Percentiles rank a stretch among this genome's conserved stretches.
These are phyloP conservation scores for Leptodontidium sp. DNA, from an alignment of 2,329 filamentous ascomycete species.

Conservation along the genomic window DNA sequence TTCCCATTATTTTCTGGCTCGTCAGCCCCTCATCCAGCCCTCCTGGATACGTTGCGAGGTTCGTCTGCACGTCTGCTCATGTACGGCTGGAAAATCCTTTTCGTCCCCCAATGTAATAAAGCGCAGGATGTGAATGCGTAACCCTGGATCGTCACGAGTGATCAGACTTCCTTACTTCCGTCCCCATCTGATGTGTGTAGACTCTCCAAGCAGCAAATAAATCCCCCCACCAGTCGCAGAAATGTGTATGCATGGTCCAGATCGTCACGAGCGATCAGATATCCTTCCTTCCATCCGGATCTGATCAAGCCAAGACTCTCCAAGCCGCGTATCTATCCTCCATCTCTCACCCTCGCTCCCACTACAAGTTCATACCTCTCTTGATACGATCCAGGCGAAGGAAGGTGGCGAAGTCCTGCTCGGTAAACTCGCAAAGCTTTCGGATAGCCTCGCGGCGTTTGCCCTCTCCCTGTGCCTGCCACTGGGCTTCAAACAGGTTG, in stretches of 20 bases:
- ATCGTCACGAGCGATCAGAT: slow-evolving; percentile 1
- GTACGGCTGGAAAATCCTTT: slow-evolving; percentile 11
- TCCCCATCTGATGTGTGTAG: not conserved
- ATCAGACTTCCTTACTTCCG: not conserved
- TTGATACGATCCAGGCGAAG: not conserved
- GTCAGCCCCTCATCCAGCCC: slow-evolving; percentile 11
- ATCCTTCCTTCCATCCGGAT: not conserved
- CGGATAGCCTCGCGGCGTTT: slow-evolving; percentile 1
- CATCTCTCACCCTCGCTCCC: not conserved
- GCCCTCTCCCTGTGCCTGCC: slow-evolving; percentile 10
- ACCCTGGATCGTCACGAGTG: not conserved
- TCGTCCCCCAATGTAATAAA: not conserved
- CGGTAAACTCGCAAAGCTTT: slow-evolving; percentile 5
- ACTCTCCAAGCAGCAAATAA: not conserved
- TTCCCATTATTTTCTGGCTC: slow-evolving; percentile 4
- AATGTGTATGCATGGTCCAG: not conserved
- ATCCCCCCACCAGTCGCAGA: not conserved
- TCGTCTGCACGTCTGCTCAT: not conserved
- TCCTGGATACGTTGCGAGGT: slow-evolving; percentile 8
- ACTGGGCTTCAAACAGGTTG: slow-evolving; percentile 5
- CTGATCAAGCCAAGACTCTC: not conserved
- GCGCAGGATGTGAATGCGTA: not conserved
- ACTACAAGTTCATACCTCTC: slow-evolving; percentile 9
- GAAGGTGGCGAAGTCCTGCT: not conserved
- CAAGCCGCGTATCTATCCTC: not conserved